These are phyloP conservation scores for Tanacetum coccineum DNA, from an alignment of 129 eudicot species.

Conservation along the genomic window DNA sequence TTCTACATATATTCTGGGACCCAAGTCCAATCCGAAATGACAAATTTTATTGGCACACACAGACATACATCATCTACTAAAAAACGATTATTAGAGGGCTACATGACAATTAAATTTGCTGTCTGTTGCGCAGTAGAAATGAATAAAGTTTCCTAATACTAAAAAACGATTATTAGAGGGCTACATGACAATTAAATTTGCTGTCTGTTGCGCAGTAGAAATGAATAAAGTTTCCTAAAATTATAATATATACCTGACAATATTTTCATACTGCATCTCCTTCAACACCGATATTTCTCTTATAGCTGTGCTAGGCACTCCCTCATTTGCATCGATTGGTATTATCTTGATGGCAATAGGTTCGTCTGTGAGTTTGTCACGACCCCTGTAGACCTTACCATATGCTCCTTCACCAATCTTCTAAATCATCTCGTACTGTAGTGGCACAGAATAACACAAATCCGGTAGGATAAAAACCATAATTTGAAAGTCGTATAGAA, in stretches of 20 bases:
- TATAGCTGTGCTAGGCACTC: conserved; percentile 85
- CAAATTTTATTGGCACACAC: too few species aligned
- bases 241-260: conserved; percentile 51
- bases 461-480: neutral
- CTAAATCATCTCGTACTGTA: conserved; percentile 79
- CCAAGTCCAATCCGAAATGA: too few species aligned
- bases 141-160: neutral
- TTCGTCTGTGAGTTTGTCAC: conserved; percentile 65
- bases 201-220: neutral
- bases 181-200: neutral
- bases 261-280: conserved; percentile 89
- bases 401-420: conserved; percentile 96
- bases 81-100: too few species aligned
- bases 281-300: conserved; percentile 87
- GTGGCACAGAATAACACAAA: conserved; percentile 4
- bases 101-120: neutral
- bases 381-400: conserved; percentile 95
- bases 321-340: conserved; percentile 80
- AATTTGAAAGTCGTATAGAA: neutral
- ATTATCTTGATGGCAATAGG: conserved; percentile 89
- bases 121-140: neutral
- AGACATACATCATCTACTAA: too few species aligned
- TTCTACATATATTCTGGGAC: too few species aligned
- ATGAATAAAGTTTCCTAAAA: neutral
- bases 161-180: too few species aligned